These are phyloP conservation scores for Talaromyces sp. DNA, from an alignment of 2,329 filamentous ascomycete genomes.

Conservation along the genomic window DNA sequence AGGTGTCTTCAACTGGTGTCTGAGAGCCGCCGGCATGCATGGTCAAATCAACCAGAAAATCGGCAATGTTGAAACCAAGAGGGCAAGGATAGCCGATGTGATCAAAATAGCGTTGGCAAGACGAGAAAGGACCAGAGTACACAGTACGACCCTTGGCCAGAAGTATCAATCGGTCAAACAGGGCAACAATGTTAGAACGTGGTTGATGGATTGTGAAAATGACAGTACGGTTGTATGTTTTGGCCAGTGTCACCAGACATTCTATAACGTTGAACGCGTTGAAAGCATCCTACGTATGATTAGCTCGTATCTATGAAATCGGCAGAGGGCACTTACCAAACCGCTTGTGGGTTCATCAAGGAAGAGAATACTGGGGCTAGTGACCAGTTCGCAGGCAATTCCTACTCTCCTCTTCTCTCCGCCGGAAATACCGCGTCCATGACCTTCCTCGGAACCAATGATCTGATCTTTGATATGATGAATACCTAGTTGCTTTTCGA, in stretches of 20 bases:
- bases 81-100: constrained; percentile 88
- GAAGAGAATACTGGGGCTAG: constrained; percentile 94
- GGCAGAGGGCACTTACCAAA: constrained; percentile 44
- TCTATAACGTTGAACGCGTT: constrained; percentile 99
- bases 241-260: constrained; percentile 88
- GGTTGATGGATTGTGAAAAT: constrained; percentile 99
- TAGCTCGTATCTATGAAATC: constrained; percentile 3
- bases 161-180: constrained; percentile 92
- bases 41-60: constrained; percentile 93
- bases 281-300: constrained; percentile 66
- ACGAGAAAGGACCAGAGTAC: constrained; percentile 84
- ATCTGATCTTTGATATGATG: constrained; percentile 89
- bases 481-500: constrained; percentile 94
- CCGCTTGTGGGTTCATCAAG: constrained; percentile 96
- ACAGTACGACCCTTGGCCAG: constrained; percentile 85
- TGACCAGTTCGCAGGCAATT: constrained; percentile 96
- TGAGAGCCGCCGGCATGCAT: constrained; percentile 78
- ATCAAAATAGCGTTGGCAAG: constrained; percentile 91
- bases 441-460: constrained; percentile 93
- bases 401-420: constrained; percentile 95
- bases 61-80: constrained; percentile 96
- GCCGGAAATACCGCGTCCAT: constrained; percentile 90
- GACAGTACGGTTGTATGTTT: constrained; percentile 94
- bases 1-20: constrained; percentile 53
- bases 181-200: constrained; percentile 93